Percentiles rank a stretch among this genome's conserved stretches.
phyloP scores from a whole-genome alignment of 139 green algal species.

The Diplosphaera chodatii region DNA sequence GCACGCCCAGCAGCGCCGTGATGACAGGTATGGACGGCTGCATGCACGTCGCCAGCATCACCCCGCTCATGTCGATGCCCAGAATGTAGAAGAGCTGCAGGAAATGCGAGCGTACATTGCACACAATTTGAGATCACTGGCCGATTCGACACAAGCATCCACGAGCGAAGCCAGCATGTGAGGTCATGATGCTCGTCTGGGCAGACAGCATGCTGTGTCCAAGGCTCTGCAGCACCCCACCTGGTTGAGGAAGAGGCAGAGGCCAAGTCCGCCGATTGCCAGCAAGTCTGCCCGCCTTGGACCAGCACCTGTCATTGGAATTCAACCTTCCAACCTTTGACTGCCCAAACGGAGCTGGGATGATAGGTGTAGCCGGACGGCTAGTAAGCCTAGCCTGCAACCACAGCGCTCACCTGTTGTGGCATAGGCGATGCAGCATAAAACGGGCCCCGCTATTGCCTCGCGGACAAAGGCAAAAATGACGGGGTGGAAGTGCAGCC shows the following conservation, averaged over 20 bases:
- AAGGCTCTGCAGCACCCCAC: too few relatives aligned
- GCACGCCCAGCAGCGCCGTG: slow-evolving; percentile 46
- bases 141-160: too few relatives aligned
- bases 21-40: slow-evolving; percentile 68
- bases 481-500: slow-evolving; percentile 40
- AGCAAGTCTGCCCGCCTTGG: slow-evolving; percentile 19
- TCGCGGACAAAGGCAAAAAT: slow-evolving; percentile 46
- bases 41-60: slow-evolving; percentile 65
- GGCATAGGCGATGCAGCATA: slow-evolving; percentile 31
- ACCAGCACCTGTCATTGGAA: slow-evolving; percentile 20
- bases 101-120: too few relatives aligned
- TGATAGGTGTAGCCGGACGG: too few relatives aligned
- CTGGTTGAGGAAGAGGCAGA: slow-evolving; percentile 49
- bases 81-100: slow-evolving; percentile 63
- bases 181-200: too few relatives aligned
- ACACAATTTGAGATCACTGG: too few relatives aligned
- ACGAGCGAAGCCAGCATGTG: too few relatives aligned
- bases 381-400: too few relatives aligned
- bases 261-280: slow-evolving; percentile 19
- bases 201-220: too few relatives aligned
- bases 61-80: slow-evolving; percentile 55
- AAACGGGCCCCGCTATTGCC: slow-evolving; percentile 35
- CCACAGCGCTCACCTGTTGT: slow-evolving; percentile 7
- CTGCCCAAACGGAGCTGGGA: too few relatives aligned
- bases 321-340: too few relatives aligned